phyloP scores from a whole-genome alignment of 208 protist genomes.

The Leishmania braziliensis region DNA sequence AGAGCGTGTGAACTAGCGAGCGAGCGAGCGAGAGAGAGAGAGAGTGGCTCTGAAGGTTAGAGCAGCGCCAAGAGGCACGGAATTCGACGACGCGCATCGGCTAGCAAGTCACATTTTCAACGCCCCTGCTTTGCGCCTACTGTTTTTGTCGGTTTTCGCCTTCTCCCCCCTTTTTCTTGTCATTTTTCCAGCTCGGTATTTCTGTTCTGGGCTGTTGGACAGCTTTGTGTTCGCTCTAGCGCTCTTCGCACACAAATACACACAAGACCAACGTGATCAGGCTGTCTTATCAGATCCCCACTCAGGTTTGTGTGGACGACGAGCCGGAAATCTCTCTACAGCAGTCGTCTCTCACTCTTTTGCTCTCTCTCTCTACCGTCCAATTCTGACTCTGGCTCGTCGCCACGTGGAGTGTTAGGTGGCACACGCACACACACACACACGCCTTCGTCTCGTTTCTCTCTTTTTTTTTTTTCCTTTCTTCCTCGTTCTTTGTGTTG shows the following conservation, averaged over 20 bases:
- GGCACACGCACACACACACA: neutral
- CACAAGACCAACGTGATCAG: neutral
- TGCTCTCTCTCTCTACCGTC: conserved; percentile 4
- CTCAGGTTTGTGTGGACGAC: neutral
- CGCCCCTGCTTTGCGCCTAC: neutral
- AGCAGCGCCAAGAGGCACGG: neutral
- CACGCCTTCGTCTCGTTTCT: neutral
- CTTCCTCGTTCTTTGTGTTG: neutral
- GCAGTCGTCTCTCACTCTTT: neutral
- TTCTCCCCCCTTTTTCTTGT: conserved; percentile 13
- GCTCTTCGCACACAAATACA: neutral
- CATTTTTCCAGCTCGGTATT: conserved; percentile 15
- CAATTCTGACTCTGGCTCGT: conserved; percentile 3
- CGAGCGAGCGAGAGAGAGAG: neutral
- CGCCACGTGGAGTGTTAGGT: neutral
- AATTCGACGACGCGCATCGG: neutral
- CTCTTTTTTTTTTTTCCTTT: neutral
- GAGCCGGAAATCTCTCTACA: neutral
- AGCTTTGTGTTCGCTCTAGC: neutral
- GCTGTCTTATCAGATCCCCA: neutral
- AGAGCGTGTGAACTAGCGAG: neutral
- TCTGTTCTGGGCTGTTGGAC: conserved; percentile 6
- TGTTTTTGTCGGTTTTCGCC: neutral
- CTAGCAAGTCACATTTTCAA: neutral
- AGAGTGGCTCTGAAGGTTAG: neutral